phyloP scores from a whole-genome alignment of 768 basidiomycete species.

The Chalciporus piperatus region DNA sequence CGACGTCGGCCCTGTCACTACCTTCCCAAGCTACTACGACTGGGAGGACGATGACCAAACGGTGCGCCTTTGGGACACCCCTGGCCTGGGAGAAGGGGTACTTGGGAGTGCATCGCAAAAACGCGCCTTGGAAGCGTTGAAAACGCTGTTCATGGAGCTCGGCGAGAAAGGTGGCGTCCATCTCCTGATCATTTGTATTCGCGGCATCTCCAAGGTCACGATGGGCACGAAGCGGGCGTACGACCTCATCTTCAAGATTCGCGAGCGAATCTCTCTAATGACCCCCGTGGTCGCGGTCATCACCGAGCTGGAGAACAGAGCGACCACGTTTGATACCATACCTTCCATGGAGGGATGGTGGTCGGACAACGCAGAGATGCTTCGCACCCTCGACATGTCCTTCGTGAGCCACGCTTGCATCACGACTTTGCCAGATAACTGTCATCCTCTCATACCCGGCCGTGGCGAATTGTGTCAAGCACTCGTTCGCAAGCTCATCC shows the following conservation, averaged over 20 bases:
- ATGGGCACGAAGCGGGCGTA: conserved; percentile 18
- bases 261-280: conserved; percentile 11
- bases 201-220: conserved; percentile 16
- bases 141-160: conserved; percentile 20
- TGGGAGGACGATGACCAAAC: conserved; percentile 7
- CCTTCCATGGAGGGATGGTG: conserved; percentile 40
- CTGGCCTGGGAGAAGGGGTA: conserved; percentile 26
- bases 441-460: conserved; percentile 18
- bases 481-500: conserved; percentile 19
- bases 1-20: conserved; percentile 19
- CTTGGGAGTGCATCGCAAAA: conserved; percentile 16
- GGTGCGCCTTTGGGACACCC: conserved; percentile 31
- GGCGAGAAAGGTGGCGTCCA: conserved; percentile 21
- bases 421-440: conserved; percentile 28
- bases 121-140: conserved; percentile 19
- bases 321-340: conserved; percentile 5
- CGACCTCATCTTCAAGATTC: conserved; percentile 15
- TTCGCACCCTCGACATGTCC: conserved; percentile 28
- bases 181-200: conserved; percentile 27
- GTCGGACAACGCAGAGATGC: conserved; percentile 26
- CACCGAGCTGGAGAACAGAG: conserved; percentile 30
- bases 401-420: conserved; percentile 39
- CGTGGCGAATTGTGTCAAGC: conserved; percentile 19
- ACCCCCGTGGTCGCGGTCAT: conserved; percentile 29
- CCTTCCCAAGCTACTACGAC: conserved; percentile 9